A percentile compares a stretch with the other conserved stretches of the same genome.
Evolutionary conservation across 306 rosid species (phyloP).

Genomic region (Fragaria iinumae): DNA sequence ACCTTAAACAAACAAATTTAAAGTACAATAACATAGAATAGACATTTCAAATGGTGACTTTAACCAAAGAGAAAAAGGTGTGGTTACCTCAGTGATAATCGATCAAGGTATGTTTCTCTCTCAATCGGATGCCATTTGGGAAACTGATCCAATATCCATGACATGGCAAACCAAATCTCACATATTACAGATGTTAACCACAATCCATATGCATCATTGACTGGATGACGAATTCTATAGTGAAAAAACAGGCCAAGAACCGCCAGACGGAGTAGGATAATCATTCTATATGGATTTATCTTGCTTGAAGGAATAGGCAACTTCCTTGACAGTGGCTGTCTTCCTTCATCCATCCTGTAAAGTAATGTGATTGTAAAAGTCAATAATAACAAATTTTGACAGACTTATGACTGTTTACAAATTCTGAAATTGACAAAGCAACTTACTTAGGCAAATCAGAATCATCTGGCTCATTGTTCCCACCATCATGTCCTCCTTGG

Average conservation of each 20-base stretch:
- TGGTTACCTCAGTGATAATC: slow-evolving; percentile 68
- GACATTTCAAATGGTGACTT: not conserved
- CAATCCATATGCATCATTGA: slow-evolving; percentile 65
- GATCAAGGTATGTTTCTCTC: slow-evolving; percentile 92
- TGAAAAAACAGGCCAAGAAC: slow-evolving; percentile 80
- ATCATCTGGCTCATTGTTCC: slow-evolving; percentile 47
- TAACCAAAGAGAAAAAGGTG: not conserved
- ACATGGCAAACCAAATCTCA: slow-evolving; percentile 93
- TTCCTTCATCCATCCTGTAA: slow-evolving; percentile 90
- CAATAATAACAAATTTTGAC: not conserved
- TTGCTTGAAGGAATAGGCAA: slow-evolving; percentile 81
- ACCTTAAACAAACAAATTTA: slow-evolving; percentile 38
- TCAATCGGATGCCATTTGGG: slow-evolving; percentile 85
- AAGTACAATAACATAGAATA: not conserved
- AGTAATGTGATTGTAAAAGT: not conserved
- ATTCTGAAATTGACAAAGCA: not conserved
- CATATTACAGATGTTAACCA: slow-evolving; percentile 92
- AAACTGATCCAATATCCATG: slow-evolving; percentile 92
- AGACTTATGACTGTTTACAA: not conserved
- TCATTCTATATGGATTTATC: slow-evolving; percentile 82
- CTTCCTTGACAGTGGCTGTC: slow-evolving; percentile 89
- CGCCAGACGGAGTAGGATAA: slow-evolving; percentile 66
- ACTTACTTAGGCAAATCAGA: slow-evolving; percentile 80
- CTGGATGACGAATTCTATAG: slow-evolving; percentile 88
- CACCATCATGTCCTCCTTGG: slow-evolving; percentile 45